A percentile compares a stretch with the other conserved stretches of the same genome.
Conservation (phyloP, 78 protist species). For the Salpingoeca rosetta region DNA sequence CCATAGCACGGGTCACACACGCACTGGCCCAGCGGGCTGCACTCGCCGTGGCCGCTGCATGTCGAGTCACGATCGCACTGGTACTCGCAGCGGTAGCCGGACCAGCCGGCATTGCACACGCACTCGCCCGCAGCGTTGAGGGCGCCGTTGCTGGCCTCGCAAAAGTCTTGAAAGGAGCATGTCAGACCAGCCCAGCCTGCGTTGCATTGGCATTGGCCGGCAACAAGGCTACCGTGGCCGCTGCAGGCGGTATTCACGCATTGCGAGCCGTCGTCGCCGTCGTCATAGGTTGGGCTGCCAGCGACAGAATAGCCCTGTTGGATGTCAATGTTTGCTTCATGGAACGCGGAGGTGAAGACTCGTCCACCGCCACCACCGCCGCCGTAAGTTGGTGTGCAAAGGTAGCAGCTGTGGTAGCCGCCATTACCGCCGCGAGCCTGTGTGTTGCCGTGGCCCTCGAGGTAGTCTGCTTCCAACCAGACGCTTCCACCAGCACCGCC, state of each 20-base stretch:
- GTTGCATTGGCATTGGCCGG: not conserved
- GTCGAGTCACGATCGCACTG: not conserved
- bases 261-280: not conserved
- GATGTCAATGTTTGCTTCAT: no score
- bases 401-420: no score
- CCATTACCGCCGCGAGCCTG: not conserved
- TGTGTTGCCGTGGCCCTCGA: not conserved
- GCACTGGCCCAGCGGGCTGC: not conserved
- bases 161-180: not conserved
- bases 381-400: no score
- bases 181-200: not conserved
- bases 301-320: no score
- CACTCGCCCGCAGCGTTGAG: not conserved
- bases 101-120: not conserved
- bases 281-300: no score
- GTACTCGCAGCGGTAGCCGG: not conserved
- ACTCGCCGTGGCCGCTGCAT: not conserved
- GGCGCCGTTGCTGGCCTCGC: not conserved
- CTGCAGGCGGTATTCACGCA: not conserved
- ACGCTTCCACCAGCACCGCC: not conserved
- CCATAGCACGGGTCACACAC: not conserved
- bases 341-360: no score
- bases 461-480: not conserved
- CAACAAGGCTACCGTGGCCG: not conserved
- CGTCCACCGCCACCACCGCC: no score